Base-by-base conservation (phyloP, 495 filamentous ascomycete species). In the Xylaria grammica region DNA sequence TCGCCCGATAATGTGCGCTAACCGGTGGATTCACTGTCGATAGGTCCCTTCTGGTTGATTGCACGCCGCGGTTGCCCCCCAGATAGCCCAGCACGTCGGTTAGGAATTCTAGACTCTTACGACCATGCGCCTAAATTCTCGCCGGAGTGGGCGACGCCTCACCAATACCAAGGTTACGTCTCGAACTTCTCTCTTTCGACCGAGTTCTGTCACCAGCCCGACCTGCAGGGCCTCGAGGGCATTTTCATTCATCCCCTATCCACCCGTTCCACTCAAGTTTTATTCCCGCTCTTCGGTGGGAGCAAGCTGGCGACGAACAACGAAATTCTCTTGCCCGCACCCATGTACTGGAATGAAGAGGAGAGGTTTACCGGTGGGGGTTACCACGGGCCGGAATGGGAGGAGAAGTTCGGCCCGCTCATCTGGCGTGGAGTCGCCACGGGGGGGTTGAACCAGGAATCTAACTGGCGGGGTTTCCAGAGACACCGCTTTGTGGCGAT, bases 291-390 rank as follows among this genome's bases (percentile, higher is more conserved):
- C 32, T 92, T 93, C 65, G 84, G 89, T 32, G 89, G 89, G 55
- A 87, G 84, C 69, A 93, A 93, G 68, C 81, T 91, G 48, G 85
- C 82, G 32, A 85, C 89, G 54, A 92, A 91, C 73, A 91, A 90
- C 66, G 90, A 93, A 56, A 89, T 93, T 65, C 79, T 92, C 20
- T 82, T 93, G 46, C 90, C 90, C 0, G 85, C 89, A 0, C 85
- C 89, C 32, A 90, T 89, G 85, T 91, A 91, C 72, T 91, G 86
- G 81, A 84, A 84, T 58, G 79, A 90, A 17, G 88, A 93, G 51
- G 77, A 83, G 58, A 85, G 89, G n/a, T 94, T 92, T 77, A 82
- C 81, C 3, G 87, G 87, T 53, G 78, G 82, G 63, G 77, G 77
- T 32, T 71, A 79, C 17, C 77, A 81, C 24, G 83, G 84, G 13